Evolutionary conservation across 2,329 filamentous ascomycete species (phyloP).

Genomic region (Aureobasidium uvarum): DNA sequence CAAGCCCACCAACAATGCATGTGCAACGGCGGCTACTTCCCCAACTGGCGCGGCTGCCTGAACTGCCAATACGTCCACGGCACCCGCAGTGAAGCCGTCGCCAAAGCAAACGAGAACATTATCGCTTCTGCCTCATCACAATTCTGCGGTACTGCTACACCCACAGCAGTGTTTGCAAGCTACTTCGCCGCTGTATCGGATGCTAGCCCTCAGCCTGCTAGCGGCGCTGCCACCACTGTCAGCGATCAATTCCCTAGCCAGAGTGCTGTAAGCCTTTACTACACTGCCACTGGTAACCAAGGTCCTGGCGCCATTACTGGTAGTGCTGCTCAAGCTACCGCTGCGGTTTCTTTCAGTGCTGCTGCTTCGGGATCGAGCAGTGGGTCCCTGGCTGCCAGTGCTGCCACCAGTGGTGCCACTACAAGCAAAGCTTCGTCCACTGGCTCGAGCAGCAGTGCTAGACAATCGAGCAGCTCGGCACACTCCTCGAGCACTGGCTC

Average conservation of each 20-base stretch:
- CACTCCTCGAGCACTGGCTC: neutral
- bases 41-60: constrained; percentile 47
- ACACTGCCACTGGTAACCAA: constrained; percentile 42
- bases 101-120: constrained; percentile 40
- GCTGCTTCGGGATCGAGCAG: neutral
- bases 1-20: constrained; percentile 43
- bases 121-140: constrained; percentile 39
- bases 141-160: constrained; percentile 42
- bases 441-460: neutral
- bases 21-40: constrained; percentile 48
- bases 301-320: constrained; percentile 48
- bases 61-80: constrained; percentile 46
- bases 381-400: constrained; percentile 2
- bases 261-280: constrained; percentile 48
- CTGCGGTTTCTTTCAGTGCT: neutral
- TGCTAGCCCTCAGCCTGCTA: constrained; percentile 33
- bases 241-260: constrained; percentile 41
- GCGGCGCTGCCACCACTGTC: constrained; percentile 36
- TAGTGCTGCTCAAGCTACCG: constrained; percentile 25
- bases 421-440: neutral
- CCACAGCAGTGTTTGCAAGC: constrained; percentile 40
- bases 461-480: neutral
- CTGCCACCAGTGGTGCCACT: neutral
- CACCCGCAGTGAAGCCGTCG: constrained; percentile 41
- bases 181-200: constrained; percentile 38